Evolutionary conservation across 371 early-diverging fungal species (phyloP).

Genomic region (Lichtheimia corymbifera): DNA sequence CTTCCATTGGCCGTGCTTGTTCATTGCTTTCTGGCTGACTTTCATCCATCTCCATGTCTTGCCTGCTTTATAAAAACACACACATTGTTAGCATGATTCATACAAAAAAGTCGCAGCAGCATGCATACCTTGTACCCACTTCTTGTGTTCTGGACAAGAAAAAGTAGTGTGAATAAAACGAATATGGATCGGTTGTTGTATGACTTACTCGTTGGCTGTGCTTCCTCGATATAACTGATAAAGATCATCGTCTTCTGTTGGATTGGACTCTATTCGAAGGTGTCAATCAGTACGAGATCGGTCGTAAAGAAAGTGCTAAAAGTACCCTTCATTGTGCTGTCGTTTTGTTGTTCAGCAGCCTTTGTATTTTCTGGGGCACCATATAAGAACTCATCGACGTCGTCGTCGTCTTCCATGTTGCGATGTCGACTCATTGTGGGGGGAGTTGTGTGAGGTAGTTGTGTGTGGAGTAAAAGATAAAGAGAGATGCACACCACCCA

Average conservation of each 20-base stretch:
- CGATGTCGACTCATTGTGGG: constrained; percentile 5
- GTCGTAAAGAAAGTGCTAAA: background rate
- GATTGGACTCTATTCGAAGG: background rate
- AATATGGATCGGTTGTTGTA: background rate
- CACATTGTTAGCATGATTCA: background rate
- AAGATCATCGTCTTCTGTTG: constrained; percentile 25
- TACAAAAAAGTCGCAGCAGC: background rate
- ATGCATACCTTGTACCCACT: constrained; percentile 11
- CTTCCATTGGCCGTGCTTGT: constrained; percentile 28
- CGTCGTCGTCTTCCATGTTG: constrained; percentile 23
- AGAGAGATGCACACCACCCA: too few species aligned
- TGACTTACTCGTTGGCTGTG: constrained; percentile 24
- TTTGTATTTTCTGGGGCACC: constrained; percentile 14
- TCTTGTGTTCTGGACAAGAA: constrained; percentile 15
- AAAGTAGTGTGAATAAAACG: background rate
- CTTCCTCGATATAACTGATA: constrained; percentile 21
- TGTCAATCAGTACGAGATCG: background rate
- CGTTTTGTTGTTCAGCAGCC: background rate
- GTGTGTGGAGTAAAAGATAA: too few species aligned
- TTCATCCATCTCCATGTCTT: constrained; percentile 16
- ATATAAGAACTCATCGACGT: constrained; percentile 33
- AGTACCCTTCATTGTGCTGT: background rate
- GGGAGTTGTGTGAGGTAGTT: too few species aligned
- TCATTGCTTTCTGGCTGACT: constrained; percentile 28
- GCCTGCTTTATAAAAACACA: background rate